Evolutionary conservation across 352 stramenopile species (phyloP).

Genomic region (Plasmopara viticola): DNA sequence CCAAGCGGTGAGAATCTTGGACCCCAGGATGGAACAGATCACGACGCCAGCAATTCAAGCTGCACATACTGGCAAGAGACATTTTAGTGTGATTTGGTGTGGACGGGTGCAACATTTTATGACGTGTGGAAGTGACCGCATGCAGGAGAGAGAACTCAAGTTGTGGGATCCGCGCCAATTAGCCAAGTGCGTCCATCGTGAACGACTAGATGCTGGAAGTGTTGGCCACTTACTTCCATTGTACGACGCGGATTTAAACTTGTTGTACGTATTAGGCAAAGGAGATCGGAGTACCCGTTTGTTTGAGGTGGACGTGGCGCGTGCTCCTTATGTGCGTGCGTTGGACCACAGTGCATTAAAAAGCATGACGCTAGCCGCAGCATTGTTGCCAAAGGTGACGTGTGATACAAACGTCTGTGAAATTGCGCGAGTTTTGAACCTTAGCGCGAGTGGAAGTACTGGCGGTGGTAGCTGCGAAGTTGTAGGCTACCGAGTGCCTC

Average conservation of each 20-base stretch:
- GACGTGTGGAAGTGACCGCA: slow-evolving; percentile 49
- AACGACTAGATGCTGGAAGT: slow-evolving; percentile 54
- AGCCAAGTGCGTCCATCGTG: slow-evolving; percentile 40
- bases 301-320: slow-evolving; percentile 52
- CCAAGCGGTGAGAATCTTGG: slow-evolving; percentile 44
- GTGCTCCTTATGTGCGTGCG: slow-evolving; percentile 31
- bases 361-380: slow-evolving; percentile 50
- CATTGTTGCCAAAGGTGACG: slow-evolving; percentile 45
- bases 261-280: slow-evolving; percentile 69
- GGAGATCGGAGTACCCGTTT: slow-evolving; percentile 53
- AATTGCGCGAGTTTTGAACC: slow-evolving; percentile 54
- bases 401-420: slow-evolving; percentile 54
- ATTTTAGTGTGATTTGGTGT: slow-evolving; percentile 54
- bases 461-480: slow-evolving; percentile 48
- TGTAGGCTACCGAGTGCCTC: slow-evolving; percentile 58
- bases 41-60: slow-evolving; percentile 14
- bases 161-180: slow-evolving; percentile 67
- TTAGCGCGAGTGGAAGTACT: slow-evolving; percentile 32
- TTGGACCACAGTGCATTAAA: slow-evolving; percentile 47
- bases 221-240: slow-evolving; percentile 63
- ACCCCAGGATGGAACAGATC: slow-evolving; percentile 35
- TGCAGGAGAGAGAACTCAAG: slow-evolving; percentile 74
- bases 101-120: slow-evolving; percentile 44
- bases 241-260: slow-evolving; percentile 57
- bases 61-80: slow-evolving; percentile 42